Base-by-base conservation (phyloP, 2,329 filamentous ascomycete species). In the Byssochlamys sp. region DNA sequence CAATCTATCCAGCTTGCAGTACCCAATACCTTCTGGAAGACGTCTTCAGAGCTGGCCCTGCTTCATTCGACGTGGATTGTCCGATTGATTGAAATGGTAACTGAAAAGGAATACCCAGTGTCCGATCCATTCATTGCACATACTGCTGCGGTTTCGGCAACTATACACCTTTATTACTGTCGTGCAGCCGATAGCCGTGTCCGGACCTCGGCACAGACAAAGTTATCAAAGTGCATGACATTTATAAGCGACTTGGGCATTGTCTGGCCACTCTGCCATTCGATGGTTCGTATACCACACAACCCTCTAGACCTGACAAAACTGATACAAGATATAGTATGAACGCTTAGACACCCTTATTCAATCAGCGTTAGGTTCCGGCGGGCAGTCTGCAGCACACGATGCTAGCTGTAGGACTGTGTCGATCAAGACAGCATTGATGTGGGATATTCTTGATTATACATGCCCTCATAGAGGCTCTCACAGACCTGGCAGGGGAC, bases 61-160 rank as follows among this genome's bases (percentile, higher is more conserved):
- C 65, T 79, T 1, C 77, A 80, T 51, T 71, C 75, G 1, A 79
- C 77, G 0, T 80, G 77, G 77, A 77, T 78, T 49, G 75, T 75
- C n/a, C 71, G 77, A 7, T 73, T 80, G 64, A 78, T 80, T 24
- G 76, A 78, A 52, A 78, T 80, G 77, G 73, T 76, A 1, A 67
- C 75, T 12, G 75, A 78, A 58, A 78, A 78, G 63, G 71, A 74
- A 56, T 67, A 78, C 0, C 70, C 67, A 5, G 65, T 79, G 19
- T 71, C 72, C 2, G 77, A 79, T 60, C 77, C 77, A 0, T 79
- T 78, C 62, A 75, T 79, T 35, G 77, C 74, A 0, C 76, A 79
- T 51, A 71, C 71, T 2, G 75, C 76, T 1, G 77, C 77, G 3
- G 76, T 79, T 33, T 76, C 77, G 1, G 77, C 76, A 0, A 79